phyloP scores from a whole-genome alignment of 305 asterid genomes.

The Solanum chacoense region DNA sequence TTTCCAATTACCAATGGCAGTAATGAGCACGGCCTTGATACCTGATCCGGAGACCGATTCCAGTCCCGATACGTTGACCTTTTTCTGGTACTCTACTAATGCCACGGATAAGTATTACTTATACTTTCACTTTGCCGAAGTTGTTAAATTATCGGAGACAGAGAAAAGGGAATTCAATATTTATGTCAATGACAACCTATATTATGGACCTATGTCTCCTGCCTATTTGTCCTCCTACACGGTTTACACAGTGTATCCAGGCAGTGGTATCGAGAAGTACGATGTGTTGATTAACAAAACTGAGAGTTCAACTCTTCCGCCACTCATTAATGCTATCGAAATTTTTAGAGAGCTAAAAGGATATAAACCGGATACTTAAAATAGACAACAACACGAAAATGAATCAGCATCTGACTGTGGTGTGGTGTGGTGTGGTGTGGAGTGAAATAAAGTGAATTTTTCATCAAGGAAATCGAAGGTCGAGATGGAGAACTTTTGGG shows the following conservation, averaged over 20 bases:
- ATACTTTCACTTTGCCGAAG: constrained; percentile 18
- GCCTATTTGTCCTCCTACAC: neutral
- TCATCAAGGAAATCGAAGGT: neutral
- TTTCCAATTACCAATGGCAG: neutral
- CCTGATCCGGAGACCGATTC: neutral
- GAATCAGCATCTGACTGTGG: neutral
- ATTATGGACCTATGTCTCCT: neutral
- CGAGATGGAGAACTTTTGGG: neutral
- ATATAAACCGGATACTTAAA: neutral
- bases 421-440: neutral
- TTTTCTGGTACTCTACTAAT: neutral
- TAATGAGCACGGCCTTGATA: constrained; percentile 3
- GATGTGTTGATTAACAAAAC: neutral
- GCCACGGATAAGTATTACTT: neutral
- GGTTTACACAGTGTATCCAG: neutral
- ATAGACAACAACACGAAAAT: neutral
- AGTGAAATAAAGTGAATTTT: neutral
- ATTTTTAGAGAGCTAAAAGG: neutral
- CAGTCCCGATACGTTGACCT: neutral
- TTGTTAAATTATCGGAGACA: neutral
- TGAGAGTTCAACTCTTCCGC: constrained; percentile 15
- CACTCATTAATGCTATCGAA: constrained; percentile 19
- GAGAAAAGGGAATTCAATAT: constrained; percentile 9
- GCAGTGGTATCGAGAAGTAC: neutral
- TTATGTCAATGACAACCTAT: neutral